Percentiles rank a stretch among this genome's conserved stretches.
phyloP scores from a whole-genome alignment of 2,329 filamentous ascomycete species.

The Talaromyces funiculosus region DNA sequence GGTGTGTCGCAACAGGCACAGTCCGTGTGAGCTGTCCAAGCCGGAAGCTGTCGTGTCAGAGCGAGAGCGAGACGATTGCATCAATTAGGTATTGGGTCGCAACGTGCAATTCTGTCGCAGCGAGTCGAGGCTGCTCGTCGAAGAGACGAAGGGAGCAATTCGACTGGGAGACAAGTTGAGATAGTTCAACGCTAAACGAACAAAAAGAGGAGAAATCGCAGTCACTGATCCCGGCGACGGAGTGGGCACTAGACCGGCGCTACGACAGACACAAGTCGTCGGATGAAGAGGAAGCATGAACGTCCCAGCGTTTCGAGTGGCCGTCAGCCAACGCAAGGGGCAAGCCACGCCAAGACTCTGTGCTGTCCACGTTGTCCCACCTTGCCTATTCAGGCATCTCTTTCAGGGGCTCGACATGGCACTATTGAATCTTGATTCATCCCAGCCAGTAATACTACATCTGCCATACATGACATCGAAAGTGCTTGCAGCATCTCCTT shows the following conservation, averaged over 20 bases:
- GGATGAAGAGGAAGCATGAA: not conserved
- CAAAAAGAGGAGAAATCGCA: not conserved
- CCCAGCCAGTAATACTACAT: not conserved
- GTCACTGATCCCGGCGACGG: not conserved
- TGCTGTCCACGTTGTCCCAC: not conserved
- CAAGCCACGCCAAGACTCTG: not conserved
- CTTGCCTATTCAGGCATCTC: too few relatives aligned
- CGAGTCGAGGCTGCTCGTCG: not conserved
- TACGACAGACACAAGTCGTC: not conserved
- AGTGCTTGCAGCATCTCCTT: not conserved
- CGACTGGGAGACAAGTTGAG: not conserved
- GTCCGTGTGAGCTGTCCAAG: not conserved
- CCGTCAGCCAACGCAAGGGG: conserved; percentile 4
- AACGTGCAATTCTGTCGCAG: not conserved
- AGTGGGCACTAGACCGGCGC: not conserved
- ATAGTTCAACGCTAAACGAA: not conserved
- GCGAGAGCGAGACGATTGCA: not conserved
- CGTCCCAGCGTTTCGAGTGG: not conserved
- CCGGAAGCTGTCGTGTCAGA: not conserved
- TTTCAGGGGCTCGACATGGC: not conserved
- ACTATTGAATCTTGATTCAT: not conserved
- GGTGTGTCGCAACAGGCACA: not conserved
- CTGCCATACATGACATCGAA: not conserved
- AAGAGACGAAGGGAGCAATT: not conserved
- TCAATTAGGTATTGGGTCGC: not conserved